Conservation (phyloP, 2,329 filamentous ascomycete species). For the Venturia aucupariae region DNA sequence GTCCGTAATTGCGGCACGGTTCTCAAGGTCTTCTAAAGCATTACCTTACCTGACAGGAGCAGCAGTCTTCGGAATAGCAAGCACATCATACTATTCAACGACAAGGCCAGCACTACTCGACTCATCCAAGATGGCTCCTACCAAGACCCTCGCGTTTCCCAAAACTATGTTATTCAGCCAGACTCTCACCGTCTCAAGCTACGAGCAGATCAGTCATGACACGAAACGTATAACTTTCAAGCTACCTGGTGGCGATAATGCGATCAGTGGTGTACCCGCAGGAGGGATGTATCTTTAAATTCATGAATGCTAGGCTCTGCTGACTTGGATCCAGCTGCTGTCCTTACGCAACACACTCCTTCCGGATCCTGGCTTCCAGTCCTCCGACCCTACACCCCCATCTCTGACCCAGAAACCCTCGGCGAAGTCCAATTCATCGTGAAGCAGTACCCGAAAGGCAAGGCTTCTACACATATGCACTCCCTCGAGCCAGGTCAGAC, state of each 20-base stretch:
- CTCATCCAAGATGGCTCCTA: not conserved
- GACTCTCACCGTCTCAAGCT: slow-evolving; percentile 12
- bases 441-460: slow-evolving; percentile 59
- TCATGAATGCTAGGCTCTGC: slow-evolving; percentile 13
- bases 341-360: slow-evolving; percentile 53
- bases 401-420: slow-evolving; percentile 44
- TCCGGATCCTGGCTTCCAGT: slow-evolving; percentile 49
- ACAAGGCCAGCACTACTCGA: not conserved
- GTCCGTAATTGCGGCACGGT: not conserved
- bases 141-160: not conserved
- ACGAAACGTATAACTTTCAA: slow-evolving; percentile 16
- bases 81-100: not conserved
- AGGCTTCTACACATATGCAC: slow-evolving; percentile 57
- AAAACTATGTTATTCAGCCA: slow-evolving; percentile 1
- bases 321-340: slow-evolving; percentile 33
- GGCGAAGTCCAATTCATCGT: slow-evolving; percentile 56
- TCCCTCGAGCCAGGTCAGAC: slow-evolving; percentile 52
- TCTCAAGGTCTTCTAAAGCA: not conserved
- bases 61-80: not conserved
- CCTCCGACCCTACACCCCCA: slow-evolving; percentile 57
- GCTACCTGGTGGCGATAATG: slow-evolving; percentile 11
- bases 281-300: slow-evolving; percentile 35
- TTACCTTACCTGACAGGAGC: slow-evolving; percentile 2
- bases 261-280: slow-evolving; percentile 22
- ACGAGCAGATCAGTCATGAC: slow-evolving; percentile 15